Evolutionary conservation across 1,284 basidiomycete species (phyloP), one percentile per base, ranked within the genome.

Genomic region (Tremellales sp.): DNA sequence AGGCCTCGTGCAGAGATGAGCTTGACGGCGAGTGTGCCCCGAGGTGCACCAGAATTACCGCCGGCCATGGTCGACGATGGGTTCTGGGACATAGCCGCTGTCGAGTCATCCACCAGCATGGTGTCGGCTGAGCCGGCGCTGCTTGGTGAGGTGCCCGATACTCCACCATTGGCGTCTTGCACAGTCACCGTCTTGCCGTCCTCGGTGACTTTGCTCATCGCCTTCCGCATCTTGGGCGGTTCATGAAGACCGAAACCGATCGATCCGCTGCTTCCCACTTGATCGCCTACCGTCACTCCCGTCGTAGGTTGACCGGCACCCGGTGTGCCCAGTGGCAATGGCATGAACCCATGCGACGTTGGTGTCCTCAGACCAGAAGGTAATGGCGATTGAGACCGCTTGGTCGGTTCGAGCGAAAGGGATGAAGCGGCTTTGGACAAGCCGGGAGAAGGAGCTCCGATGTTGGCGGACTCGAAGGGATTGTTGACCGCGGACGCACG

Each of bases 21-120:
- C 76, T 97, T 97, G 76, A 99, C 86, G 62, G 90, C 89, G 49
- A 99, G 77, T 85, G 89, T 64, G 85, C 96, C 70, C 79, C 84
- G 56, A 47, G 75, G 45, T 71, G 48, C 57, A 47, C 46, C 67
- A 15, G 33, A 29, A 24, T 48, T 26, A 17, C 29, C 31, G 25
- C 4, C 40, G 40, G 37, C 35, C 42, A 21, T 31, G 15, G 23
- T 43, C 44, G 23, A 40, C 46, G 29, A 39, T n/a, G 42, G 50
- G 37, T 43, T 53, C 29, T 39, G 46, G 22, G 23, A 35, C 19
- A 36, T 40, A 33, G 51, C 48, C 21, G 47, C 40, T 21, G 52
- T 43, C 17, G 37, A 33, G 6, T 35, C 24, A 17, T 27, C 43
- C 33, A 46, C 15, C 46, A 45, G 52, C 45, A 33, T 41, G 17